Percentiles rank a stretch among this genome's conserved stretches.
Evolutionary conservation across 805 yeast species (phyloP).

Genomic region (Teunomyces cretensis): DNA sequence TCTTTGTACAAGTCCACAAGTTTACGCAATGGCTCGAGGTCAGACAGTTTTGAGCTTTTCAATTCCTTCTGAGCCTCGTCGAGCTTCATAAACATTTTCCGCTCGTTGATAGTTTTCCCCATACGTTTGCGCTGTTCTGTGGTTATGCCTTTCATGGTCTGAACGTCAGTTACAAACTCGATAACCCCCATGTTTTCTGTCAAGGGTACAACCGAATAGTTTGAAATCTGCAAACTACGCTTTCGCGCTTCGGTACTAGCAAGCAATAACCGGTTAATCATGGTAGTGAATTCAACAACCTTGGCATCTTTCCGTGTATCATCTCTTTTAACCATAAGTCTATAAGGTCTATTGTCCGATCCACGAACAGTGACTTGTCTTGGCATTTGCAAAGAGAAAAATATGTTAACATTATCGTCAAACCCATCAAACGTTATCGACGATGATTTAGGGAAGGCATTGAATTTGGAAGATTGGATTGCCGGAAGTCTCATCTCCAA

Average conservation of each 20-base stretch:
- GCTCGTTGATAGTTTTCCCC: slow-evolving; percentile 20
- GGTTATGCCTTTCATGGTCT: slow-evolving; percentile 63
- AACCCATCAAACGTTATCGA: slow-evolving; percentile 57
- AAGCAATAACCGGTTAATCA: slow-evolving; percentile 71
- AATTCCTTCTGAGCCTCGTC: slow-evolving; percentile 23
- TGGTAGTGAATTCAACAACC: slow-evolving; percentile 85
- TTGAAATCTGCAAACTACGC: slow-evolving; percentile 66
- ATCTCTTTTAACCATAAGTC: slow-evolving; percentile 82
- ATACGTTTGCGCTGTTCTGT: slow-evolving; percentile 20
- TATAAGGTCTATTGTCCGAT: slow-evolving; percentile 70
- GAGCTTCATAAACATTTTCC: slow-evolving; percentile 23
- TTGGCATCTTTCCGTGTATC: slow-evolving; percentile 95
- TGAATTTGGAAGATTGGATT: slow-evolving; percentile 33
- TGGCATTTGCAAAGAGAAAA: slow-evolving; percentile 86
- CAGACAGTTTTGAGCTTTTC: slow-evolving; percentile 15
- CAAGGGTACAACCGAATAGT: slow-evolving; percentile 87
- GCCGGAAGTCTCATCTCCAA: slow-evolving; percentile 66
- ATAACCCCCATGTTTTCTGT: slow-evolving; percentile 86
- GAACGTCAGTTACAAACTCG: slow-evolving; percentile 81
- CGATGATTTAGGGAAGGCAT: slow-evolving; percentile 46
- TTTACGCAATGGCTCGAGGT: slow-evolving; percentile 14
- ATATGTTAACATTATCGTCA: slow-evolving; percentile 66
- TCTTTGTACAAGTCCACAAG: slow-evolving; percentile 23
- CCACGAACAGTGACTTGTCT: slow-evolving; percentile 74
- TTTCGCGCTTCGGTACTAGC: slow-evolving; percentile 71